Conservation (phyloP, 2,329 filamentous ascomycete species). For the Aurifilum marmelostoma region DNA sequence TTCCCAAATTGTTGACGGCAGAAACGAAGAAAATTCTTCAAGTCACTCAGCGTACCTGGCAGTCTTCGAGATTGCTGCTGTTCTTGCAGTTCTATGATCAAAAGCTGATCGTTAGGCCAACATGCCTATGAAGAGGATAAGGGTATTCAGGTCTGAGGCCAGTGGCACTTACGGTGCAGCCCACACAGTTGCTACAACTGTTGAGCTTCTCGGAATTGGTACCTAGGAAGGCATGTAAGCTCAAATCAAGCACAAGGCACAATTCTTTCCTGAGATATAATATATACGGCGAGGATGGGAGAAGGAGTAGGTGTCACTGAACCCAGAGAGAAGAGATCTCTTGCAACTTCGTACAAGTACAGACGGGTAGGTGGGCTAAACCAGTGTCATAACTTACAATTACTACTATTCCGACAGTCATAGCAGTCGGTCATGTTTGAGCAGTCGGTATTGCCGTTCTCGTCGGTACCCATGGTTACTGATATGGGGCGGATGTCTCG, state of each 20-base stretch:
- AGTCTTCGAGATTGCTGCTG: slow-evolving; percentile 23
- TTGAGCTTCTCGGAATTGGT: neutral
- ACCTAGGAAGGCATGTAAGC: neutral
- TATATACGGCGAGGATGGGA: neutral
- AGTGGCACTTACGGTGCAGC: neutral
- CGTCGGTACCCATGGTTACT: slow-evolving; percentile 13
- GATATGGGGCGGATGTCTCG: neutral
- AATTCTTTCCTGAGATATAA: neutral
- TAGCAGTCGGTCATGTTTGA: slow-evolving; percentile 26
- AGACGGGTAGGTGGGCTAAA: neutral
- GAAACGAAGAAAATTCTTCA: too few species aligned
- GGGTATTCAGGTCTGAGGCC: too few species aligned
- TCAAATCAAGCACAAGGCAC: too few species aligned
- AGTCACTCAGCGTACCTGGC: slow-evolving; percentile 2
- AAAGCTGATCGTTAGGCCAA: neutral
- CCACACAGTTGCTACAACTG: slow-evolving; percentile 7
- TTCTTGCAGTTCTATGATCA: slow-evolving; percentile 4
- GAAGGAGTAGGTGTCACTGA: too few species aligned
- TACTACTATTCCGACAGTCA: slow-evolving; percentile 25
- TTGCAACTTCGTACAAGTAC: neutral
- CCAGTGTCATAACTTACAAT: slow-evolving; percentile 12
- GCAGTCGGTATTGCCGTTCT: slow-evolving; percentile 23
- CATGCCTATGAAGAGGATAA: neutral
- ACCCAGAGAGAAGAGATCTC: too few species aligned
- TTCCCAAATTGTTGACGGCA: too few species aligned